Conservation (phyloP, 495 filamentous ascomycete genomes). For the Xylona heveae region DNA sequence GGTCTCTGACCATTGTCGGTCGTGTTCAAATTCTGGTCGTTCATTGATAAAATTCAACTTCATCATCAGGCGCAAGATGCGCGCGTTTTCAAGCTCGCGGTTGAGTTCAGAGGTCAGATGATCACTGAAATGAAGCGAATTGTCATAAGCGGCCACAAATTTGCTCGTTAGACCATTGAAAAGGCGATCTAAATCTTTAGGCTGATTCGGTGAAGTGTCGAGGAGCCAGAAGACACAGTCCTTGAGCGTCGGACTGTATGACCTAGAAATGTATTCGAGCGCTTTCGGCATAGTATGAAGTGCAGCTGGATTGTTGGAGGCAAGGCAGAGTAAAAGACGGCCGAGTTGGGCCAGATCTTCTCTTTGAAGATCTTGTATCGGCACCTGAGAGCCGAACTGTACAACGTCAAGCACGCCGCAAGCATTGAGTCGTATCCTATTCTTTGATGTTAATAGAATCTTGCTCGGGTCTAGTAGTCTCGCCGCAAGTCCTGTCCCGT, state of each 20-base stretch:
- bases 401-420: constrained; percentile 79
- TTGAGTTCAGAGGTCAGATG: constrained; percentile 44
- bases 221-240: constrained; percentile 63
- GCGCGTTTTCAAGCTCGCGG: constrained; percentile 78
- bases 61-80: constrained; percentile 56
- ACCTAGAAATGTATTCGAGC: constrained; percentile 48
- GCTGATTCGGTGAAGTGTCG: constrained; percentile 23
- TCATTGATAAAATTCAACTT: constrained; percentile 79
- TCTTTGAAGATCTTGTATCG: constrained; percentile 56
- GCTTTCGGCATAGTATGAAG: constrained; percentile 33
- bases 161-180: constrained; percentile 56
- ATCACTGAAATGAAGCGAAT: constrained; percentile 52
- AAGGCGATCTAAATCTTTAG: constrained; percentile 57
- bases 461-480: constrained; percentile 68
- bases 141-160: constrained; percentile 47
- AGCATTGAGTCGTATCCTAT: constrained; percentile 71
- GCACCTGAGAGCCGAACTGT: constrained; percentile 42
- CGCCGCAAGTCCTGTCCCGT: constrained; percentile 60
- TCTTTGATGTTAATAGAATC: constrained; percentile 61
- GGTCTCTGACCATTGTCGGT: constrained; percentile 64
- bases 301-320: constrained; percentile 35
- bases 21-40: constrained; percentile 60
- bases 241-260: constrained; percentile 51
- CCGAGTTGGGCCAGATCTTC: constrained; percentile 81
- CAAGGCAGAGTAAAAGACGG: constrained; percentile 57